Evolutionary conservation across 1,284 basidiomycete genomes (phyloP), one percentile per base, ranked within the genome.

Genomic region (Irpex sp.): DNA sequence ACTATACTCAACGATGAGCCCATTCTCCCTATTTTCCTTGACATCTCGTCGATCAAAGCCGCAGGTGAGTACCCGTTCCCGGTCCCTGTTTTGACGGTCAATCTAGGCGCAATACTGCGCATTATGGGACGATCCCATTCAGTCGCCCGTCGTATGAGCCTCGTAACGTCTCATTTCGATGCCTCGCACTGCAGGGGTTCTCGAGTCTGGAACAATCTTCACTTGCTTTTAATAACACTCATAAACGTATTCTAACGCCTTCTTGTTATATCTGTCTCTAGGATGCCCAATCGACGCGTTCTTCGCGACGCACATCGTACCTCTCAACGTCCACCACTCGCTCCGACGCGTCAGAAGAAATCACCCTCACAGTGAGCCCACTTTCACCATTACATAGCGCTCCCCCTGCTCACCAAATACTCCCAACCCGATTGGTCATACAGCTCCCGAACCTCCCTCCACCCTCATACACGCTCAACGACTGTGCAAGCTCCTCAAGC

Each of bases 371-470:
- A 11, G 54, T 56, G 34, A 34, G 54, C 34, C 7, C 17, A 7
- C 49, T 11, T 51, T 51, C 49, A 9, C 7, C 49, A 7, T 51
- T 17, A n/a, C 19, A 19, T 51, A 2, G 19, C 17, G 26, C 26
- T 26, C 26, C 26, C 26, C n/a, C 7, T 51, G 2, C 19, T n/a
- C 17, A n/a, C 49, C 49, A 51, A 51, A 51, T 7, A 2, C 49
- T 51, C 49, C 2, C 17, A 51, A 13, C 40, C 11, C 15, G 11
- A 44, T 44, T 44, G 40, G n/a, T 7, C 19, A 40, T 9, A n/a
- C 37, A 63, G 62, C 38, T 63, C 36, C 62, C 62, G 8, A 59
- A 37, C 62, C 36, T 56, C 51, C 21, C 34, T 9, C n/a, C 49
- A 15, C 21, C 49, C n/a, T 52, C 49, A 19, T 44, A 44, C 40